Percentiles rank a stretch among this genome's conserved stretches.
Conservation (phyloP, 768 basidiomycete species). For the Boletus pseudo-olivaceus region DNA sequence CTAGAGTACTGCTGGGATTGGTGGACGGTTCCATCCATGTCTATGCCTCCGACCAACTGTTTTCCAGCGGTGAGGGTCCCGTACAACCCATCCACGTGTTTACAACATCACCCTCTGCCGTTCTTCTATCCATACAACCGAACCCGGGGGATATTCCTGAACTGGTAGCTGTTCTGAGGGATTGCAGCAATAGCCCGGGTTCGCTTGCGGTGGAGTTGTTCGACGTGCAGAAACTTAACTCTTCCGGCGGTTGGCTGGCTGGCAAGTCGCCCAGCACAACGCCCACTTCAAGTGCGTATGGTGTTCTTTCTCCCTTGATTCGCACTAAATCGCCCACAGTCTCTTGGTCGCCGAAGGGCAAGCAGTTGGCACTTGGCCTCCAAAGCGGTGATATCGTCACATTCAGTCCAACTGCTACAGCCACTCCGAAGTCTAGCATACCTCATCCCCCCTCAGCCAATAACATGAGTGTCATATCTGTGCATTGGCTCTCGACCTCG, state of each 20-base stretch:
- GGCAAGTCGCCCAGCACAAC: slow-evolving; percentile 44
- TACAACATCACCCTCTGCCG: slow-evolving; percentile 39
- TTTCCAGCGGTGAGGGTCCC: slow-evolving; percentile 42
- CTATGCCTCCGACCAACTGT: slow-evolving; percentile 53
- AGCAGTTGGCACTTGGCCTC: slow-evolving; percentile 75
- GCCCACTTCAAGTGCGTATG: slow-evolving; percentile 57
- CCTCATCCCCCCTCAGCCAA: slow-evolving; percentile 50
- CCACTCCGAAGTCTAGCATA: slow-evolving; percentile 54
- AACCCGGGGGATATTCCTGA: slow-evolving; percentile 63
- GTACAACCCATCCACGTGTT: slow-evolving; percentile 50
- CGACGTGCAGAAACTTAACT: slow-evolving; percentile 49
- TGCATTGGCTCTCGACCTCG: slow-evolving; percentile 66
- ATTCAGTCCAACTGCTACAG: slow-evolving; percentile 54
- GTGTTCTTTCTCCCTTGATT: not conserved
- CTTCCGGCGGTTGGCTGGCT: slow-evolving; percentile 53
- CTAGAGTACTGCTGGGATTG: slow-evolving; percentile 57
- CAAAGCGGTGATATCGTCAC: slow-evolving; percentile 68
- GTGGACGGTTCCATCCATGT: slow-evolving; percentile 57
- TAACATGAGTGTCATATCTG: slow-evolving; percentile 45
- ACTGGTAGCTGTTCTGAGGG: slow-evolving; percentile 56
- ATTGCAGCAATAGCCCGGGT: slow-evolving; percentile 30
- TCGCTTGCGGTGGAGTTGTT: slow-evolving; percentile 55
- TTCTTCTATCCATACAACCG: slow-evolving; percentile 53
- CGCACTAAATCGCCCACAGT: slow-evolving; percentile 40
- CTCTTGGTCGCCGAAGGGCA: slow-evolving; percentile 85